Base-by-base conservation (phyloP, 2,329 filamentous ascomycete species). In the Chaetomium sp. region DNA sequence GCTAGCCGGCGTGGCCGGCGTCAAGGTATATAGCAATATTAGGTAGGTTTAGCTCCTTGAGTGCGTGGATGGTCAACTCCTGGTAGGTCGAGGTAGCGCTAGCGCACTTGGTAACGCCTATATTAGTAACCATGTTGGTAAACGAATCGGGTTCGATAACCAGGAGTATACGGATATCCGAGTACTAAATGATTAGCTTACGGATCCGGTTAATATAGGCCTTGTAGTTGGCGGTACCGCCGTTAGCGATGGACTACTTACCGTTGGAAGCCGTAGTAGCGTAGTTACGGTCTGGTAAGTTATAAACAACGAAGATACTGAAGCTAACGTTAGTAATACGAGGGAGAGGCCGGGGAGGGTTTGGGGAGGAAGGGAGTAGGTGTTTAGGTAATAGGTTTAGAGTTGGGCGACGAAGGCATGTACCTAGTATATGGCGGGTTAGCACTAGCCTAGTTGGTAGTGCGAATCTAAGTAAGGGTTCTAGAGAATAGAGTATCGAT, bases 21-120 rank as follows among this genome's bases (percentile, higher is more conserved):
- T 86, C 84, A 54, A 86, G 76, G 68, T 86, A 86, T 82, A 85
- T 83, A 73, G 80, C 78, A 31, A 86, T 82, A 69, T 86, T 83
- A 65, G 82, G 80, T 10, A 85, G 77, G 73, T 86, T 81, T 31
- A 86, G 79, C 60, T 79, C 73, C 65, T 76, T 78, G 65, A 86
- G 65, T 53, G 84, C 83, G 70, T 86, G 84, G 67, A 79, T 74
- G 45, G 79, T 82, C 71, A 82, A 78, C 51, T 80, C 78, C 55
- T 80, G 74, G 73, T 86, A 86, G 19, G 80, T 79, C 5, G 72
- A 68, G n/a, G 80, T 75, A 9, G 84, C 81, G 57, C 74, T 74
- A 58, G 78, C 56, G 71, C 84, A 86, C 74, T 84, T 84, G 64
- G 78, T 67, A 7, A 83, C 78, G 68, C 77, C 78, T 69, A 81